Evolutionary conservation across 2,329 filamentous ascomycete species (phyloP).

Genomic region (Aspergillus melleus): DNA sequence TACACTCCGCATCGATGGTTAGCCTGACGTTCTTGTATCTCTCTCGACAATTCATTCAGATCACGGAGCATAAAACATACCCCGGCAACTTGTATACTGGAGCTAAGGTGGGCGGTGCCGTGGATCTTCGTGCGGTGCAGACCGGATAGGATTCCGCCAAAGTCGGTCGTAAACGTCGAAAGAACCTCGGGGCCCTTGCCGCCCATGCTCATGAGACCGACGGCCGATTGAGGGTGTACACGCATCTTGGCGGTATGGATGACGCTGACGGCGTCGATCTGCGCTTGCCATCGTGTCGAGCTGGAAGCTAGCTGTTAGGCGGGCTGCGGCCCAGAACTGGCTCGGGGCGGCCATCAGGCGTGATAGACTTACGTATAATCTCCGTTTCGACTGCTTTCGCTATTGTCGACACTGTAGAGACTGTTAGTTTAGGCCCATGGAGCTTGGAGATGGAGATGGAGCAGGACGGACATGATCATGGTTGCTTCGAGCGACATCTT

Average conservation of each 20-base stretch:
- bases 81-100: constrained; percentile 90
- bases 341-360: neutral
- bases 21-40: neutral
- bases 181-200: constrained; percentile 96
- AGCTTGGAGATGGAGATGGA: constrained; percentile 13
- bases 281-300: constrained; percentile 92
- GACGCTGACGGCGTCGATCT: constrained; percentile 90
- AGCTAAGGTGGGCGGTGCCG: constrained; percentile 83
- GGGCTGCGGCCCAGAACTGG: constrained; percentile 13
- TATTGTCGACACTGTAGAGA: constrained; percentile 79
- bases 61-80: constrained; percentile 55
- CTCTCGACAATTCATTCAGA: neutral
- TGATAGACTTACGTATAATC: constrained; percentile 64
- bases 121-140: constrained; percentile 93
- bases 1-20: constrained; percentile 39
- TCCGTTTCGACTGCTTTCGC: constrained; percentile 96
- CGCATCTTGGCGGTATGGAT: constrained; percentile 95
- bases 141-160: constrained; percentile 90
- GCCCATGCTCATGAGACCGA: constrained; percentile 98
- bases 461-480: constrained; percentile 73
- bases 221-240: constrained; percentile 93
- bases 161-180: constrained; percentile 92
- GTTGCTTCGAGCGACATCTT: constrained; percentile 98
- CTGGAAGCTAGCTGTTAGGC: constrained; percentile 50
- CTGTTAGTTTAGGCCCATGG: constrained; percentile 18